Conservation (phyloP, 768 basidiomycete genomes). For the Vishniacozyma victoriae region DNA sequence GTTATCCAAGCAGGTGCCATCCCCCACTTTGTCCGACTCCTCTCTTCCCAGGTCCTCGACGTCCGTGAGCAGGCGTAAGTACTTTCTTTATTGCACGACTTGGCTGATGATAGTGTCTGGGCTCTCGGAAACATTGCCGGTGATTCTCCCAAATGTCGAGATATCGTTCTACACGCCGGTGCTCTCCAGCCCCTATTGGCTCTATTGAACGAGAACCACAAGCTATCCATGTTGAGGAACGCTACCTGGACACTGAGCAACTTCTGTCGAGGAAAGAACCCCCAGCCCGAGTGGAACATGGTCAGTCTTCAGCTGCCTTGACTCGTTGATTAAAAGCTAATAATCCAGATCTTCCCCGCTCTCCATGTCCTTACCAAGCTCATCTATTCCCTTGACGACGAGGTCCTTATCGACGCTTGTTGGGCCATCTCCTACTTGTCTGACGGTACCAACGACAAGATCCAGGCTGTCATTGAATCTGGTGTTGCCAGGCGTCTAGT, state of each 20-base stretch:
- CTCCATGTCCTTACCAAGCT: conserved; percentile 94
- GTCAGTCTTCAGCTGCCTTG: conserved; percentile 53
- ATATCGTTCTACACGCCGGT: conserved; percentile 89
- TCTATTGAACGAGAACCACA: conserved; percentile 86
- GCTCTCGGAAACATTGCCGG: conserved; percentile 98
- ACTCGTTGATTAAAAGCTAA: not conserved
- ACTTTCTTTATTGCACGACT: not conserved
- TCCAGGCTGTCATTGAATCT: conserved; percentile 97
- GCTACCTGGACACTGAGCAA: conserved; percentile 99
- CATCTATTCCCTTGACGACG: conserved; percentile 97
- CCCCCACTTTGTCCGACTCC: conserved; percentile 91
- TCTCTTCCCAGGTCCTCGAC: conserved; percentile 88
- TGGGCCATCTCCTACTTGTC: conserved; percentile 99
- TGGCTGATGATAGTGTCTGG: conserved; percentile 61
- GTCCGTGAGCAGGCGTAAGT: conserved; percentile 86
- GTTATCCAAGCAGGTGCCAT: conserved; percentile 93
- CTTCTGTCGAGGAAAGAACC: conserved; percentile 96
- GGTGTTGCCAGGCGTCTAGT: conserved; percentile 96
- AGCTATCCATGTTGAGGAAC: conserved; percentile 92
- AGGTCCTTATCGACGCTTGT: conserved; percentile 98
- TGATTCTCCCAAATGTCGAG: conserved; percentile 93
- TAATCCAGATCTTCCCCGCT: conserved; percentile 87
- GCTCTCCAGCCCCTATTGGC: conserved; percentile 87
- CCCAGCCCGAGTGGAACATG: conserved; percentile 96
- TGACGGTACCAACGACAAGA: conserved; percentile 98